A percentile compares a stretch with the other conserved stretches of the same genome.
Conservation (phyloP, 768 basidiomycete species). For the Melanogaster broomeanus region DNA sequence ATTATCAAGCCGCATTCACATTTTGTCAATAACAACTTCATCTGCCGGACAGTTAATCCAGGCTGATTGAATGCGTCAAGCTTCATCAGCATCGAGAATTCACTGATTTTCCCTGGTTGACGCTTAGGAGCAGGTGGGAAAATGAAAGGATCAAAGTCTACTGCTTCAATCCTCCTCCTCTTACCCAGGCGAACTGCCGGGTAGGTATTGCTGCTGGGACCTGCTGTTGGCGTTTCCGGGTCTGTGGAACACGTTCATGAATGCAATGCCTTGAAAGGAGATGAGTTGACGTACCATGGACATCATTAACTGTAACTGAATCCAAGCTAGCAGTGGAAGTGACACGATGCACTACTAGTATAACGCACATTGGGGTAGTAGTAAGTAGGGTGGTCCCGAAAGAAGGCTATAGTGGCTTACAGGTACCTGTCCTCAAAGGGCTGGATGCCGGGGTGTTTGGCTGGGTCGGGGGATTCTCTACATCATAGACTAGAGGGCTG, state of each 20-base stretch:
- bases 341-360: not conserved
- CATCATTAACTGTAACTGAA: not conserved
- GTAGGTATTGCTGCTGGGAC: not conserved
- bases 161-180: not conserved
- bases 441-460: not conserved
- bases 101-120: not conserved
- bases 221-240: not conserved
- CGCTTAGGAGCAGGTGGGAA: not conserved
- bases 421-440: not conserved
- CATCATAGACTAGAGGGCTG: not conserved
- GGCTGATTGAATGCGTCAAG: not conserved
- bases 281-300: too few species aligned
- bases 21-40: not conserved
- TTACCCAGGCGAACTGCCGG: not conserved
- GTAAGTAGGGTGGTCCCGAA: too few species aligned
- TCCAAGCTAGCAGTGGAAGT: not conserved
- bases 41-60: not conserved
- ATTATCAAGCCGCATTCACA: not conserved
- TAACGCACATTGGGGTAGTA: not conserved
- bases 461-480: not conserved
- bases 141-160: not conserved
- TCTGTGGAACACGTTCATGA: not conserved
- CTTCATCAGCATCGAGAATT: not conserved
- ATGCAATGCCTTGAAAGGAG: too few species aligned
- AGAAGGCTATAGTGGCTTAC: not conserved